phyloP scores from a whole-genome alignment of 176 grass and related monocot species.

The Triticum urartu region DNA sequence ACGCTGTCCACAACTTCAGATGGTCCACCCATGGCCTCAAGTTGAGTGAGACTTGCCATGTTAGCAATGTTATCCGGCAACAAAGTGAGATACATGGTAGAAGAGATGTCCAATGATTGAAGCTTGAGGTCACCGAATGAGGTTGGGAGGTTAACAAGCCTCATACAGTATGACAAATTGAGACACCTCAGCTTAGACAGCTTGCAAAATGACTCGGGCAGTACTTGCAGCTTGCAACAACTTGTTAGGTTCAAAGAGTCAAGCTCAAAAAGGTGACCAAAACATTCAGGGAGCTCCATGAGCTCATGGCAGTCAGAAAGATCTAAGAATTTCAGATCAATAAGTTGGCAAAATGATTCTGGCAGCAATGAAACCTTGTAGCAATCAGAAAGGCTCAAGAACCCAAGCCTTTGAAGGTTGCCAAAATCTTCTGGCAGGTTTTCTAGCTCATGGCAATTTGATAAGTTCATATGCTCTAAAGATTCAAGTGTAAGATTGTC shows the following conservation, averaged over 20 bases:
- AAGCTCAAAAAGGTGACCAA: constrained; percentile 26
- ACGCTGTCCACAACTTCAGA: no score
- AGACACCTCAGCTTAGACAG: neutral
- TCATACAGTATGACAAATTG: constrained; percentile 7
- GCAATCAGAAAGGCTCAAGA: constrained; percentile 33
- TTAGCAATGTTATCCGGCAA: neutral
- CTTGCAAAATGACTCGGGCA: neutral
- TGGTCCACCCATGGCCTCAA: neutral
- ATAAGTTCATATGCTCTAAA: neutral
- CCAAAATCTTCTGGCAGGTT: constrained; percentile 29
- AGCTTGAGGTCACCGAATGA: neutral
- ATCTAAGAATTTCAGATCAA: constrained; percentile 34
- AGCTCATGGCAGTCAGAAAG: constrained; percentile 44
- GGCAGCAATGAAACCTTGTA: constrained; percentile 18
- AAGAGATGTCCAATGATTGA: neutral
- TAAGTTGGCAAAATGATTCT: constrained; percentile 21
- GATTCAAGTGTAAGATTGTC: neutral
- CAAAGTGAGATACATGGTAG: fast-evolving
- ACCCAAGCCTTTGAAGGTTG: constrained; percentile 7
- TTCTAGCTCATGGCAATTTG: neutral
- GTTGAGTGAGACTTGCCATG: neutral
- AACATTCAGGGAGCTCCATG: constrained; percentile 18
- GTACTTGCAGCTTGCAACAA: neutral
- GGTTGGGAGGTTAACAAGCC: neutral
- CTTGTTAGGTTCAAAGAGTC: neutral